Percentiles rank a stretch among this genome's conserved stretches.
phyloP scores from a whole-genome alignment of 495 filamentous ascomycete species.

The Lindgomyces ingoldianus region DNA sequence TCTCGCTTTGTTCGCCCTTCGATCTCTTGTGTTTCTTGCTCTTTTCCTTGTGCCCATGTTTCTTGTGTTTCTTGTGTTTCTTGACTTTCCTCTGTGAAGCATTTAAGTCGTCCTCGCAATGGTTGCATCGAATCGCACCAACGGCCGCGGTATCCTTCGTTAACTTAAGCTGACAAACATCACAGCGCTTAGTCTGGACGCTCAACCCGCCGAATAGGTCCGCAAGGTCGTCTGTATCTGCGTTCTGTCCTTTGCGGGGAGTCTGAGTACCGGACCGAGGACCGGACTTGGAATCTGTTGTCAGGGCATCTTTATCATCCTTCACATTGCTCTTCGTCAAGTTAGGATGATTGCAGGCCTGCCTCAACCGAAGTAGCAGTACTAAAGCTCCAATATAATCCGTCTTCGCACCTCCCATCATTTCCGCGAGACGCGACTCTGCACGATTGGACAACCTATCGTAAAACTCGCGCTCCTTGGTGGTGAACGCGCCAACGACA shows the following conservation, averaged over 20 bases:
- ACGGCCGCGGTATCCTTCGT: constrained; percentile 56
- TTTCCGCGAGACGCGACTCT: constrained; percentile 78
- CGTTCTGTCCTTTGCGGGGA: constrained; percentile 49
- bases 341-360: constrained; percentile 91
- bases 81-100: constrained; percentile 49
- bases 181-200: constrained; percentile 80
- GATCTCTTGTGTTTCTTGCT: constrained; percentile 53
- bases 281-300: constrained; percentile 54
- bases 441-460: constrained; percentile 78
- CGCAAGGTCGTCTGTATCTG: constrained; percentile 78
- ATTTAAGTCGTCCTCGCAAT: constrained; percentile 69
- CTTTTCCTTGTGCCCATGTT: constrained; percentile 28
- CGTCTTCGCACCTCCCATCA: constrained; percentile 73
- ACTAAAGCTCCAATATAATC: constrained; percentile 86
- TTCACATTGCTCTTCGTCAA: constrained; percentile 80
- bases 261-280: constrained; percentile 47
- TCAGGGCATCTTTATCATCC: constrained; percentile 81
- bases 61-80: constrained; percentile 49
- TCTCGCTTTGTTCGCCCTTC: constrained; percentile 58
- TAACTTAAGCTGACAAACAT: constrained; percentile 78
- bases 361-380: constrained; percentile 80
- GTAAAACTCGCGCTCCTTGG: constrained; percentile 81
- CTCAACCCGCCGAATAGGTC: constrained; percentile 81
- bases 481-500: constrained; percentile 75
- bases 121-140: constrained; percentile 67